A percentile compares a stretch with the other conserved stretches of the same genome.
These are phyloP conservation scores for Aspergillus heteromorphus DNA, from an alignment of 495 filamentous ascomycete species.

Conservation along the genomic window DNA sequence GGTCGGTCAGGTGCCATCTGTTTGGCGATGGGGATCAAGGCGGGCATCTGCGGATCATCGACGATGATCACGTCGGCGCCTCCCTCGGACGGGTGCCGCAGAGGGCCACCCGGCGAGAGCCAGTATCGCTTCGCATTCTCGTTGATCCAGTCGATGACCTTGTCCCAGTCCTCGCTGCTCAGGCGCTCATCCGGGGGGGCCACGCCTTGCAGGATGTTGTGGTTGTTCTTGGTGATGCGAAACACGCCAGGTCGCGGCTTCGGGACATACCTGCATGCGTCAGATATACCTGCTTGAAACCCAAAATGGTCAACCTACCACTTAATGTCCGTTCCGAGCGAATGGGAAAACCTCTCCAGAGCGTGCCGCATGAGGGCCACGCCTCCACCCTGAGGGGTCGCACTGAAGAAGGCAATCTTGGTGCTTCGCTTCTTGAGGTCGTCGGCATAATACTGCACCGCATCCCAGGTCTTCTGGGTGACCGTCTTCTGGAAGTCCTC, in stretches of 20 bases:
- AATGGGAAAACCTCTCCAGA: slow-evolving; percentile 65
- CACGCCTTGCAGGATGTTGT: slow-evolving; percentile 90
- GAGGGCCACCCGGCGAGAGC: slow-evolving; percentile 62
- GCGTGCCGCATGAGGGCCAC: slow-evolving; percentile 88
- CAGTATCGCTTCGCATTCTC: slow-evolving; percentile 76
- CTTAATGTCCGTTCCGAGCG: slow-evolving; percentile 61
- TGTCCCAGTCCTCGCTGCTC: slow-evolving; percentile 51
- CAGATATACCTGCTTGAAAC: neutral
- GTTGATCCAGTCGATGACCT: slow-evolving; percentile 67
- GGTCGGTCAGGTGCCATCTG: slow-evolving; percentile 64
- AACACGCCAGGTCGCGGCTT: slow-evolving; percentile 82
- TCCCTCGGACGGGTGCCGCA: slow-evolving; percentile 60
- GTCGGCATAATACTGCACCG: slow-evolving; percentile 60
- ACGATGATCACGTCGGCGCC: slow-evolving; percentile 77
- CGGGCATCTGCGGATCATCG: slow-evolving; percentile 88
- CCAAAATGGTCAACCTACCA: slow-evolving; percentile 53
- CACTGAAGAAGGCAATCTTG: slow-evolving; percentile 80
- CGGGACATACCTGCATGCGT: slow-evolving; percentile 57
- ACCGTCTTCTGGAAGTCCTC: slow-evolving; percentile 64
- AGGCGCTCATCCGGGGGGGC: slow-evolving; percentile 58
- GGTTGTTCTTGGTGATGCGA: slow-evolving; percentile 82
- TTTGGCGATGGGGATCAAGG: slow-evolving; percentile 73
- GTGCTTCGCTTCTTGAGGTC: slow-evolving; percentile 61
- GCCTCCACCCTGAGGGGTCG: slow-evolving; percentile 81
- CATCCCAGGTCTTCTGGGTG: slow-evolving; percentile 57